Evolutionary conservation across 1,284 basidiomycete genomes (phyloP).

Genomic region (Leccinum griseonigrum): DNA sequence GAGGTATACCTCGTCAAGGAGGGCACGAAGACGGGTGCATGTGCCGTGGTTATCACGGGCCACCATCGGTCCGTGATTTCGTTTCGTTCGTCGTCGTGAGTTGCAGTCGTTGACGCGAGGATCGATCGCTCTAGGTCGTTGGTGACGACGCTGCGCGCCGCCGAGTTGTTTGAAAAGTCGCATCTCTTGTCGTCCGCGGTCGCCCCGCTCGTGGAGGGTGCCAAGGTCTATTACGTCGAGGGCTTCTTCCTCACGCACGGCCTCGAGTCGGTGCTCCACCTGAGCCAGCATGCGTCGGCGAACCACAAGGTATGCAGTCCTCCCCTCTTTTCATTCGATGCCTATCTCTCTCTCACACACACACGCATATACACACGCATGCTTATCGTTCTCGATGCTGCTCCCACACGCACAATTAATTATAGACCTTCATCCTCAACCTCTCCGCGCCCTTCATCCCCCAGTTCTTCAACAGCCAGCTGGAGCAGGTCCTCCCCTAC

Average conservation of each 20-base stretch:
- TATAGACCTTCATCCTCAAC: slow-evolving; percentile 85
- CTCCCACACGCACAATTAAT: background rate
- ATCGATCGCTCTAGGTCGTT: slow-evolving; percentile 61
- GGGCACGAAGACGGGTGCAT: slow-evolving; percentile 92
- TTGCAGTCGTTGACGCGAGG: slow-evolving; percentile 1
- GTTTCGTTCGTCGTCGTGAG: background rate
- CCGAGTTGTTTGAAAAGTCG: slow-evolving; percentile 83
- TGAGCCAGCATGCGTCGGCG: slow-evolving; percentile 81
- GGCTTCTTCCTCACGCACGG: slow-evolving; percentile 99
- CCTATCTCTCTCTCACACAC: slow-evolving; percentile 5
- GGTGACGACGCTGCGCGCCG: slow-evolving; percentile 87
- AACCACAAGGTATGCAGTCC: slow-evolving; percentile 63
- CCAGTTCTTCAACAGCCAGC: slow-evolving; percentile 87
- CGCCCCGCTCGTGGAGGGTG: slow-evolving; percentile 74
- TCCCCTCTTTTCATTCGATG: background rate
- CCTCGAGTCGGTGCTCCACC: slow-evolving; percentile 65
- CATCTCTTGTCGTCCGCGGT: slow-evolving; percentile 82
- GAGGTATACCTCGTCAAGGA: slow-evolving; percentile 89
- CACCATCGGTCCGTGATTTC: slow-evolving; percentile 67
- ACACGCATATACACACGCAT: background rate
- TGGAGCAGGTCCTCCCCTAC: slow-evolving; percentile 79
- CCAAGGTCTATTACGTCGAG: slow-evolving; percentile 92
- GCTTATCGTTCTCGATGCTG: background rate
- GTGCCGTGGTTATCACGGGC: slow-evolving; percentile 93
- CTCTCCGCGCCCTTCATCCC: slow-evolving; percentile 97